These are phyloP conservation scores for Talaromyces sp. DNA, from an alignment of 2,329 filamentous ascomycete genomes.

Conservation along the genomic window DNA sequence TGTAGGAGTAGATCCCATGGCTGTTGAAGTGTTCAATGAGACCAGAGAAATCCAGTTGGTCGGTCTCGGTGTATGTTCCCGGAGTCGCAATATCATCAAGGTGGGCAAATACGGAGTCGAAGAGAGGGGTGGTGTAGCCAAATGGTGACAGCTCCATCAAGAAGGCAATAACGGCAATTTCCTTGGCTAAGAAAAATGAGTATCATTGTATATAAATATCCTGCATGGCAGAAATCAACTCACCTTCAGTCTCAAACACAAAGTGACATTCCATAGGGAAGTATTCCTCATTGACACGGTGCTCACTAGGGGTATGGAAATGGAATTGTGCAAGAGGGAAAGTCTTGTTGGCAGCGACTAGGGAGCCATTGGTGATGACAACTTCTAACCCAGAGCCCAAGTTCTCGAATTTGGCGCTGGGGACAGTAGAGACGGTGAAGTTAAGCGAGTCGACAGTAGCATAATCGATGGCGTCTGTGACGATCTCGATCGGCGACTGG, in stretches of 20 bases:
- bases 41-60: constrained; percentile 39
- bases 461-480: constrained; percentile 15
- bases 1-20: constrained; percentile 46
- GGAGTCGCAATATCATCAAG: constrained; percentile 34
- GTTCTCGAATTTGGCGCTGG: constrained; percentile 37
- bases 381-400: constrained; percentile 41
- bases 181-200: constrained; percentile 23
- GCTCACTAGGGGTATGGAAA: constrained; percentile 58
- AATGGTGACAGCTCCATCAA: constrained; percentile 3
- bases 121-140: constrained; percentile 2
- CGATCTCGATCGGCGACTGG: constrained; percentile 56
- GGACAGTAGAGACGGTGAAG: constrained; percentile 17
- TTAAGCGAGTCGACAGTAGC: constrained; percentile 14
- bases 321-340: constrained; percentile 53
- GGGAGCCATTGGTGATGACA: constrained; percentile 48
- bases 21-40: constrained; percentile 34
- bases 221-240: constrained; percentile 10
- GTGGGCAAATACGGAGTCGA: constrained; percentile 45
- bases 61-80: constrained; percentile 34
- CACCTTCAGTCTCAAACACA: constrained; percentile 49
- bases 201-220: not conserved
- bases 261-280: constrained; percentile 54
- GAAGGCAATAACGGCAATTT: constrained; percentile 34
- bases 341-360: constrained; percentile 33
- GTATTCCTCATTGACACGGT: constrained; percentile 46